These are phyloP conservation scores for Claviceps paspali DNA, from an alignment of 2,329 filamentous ascomycete genomes.

Conservation along the genomic window DNA sequence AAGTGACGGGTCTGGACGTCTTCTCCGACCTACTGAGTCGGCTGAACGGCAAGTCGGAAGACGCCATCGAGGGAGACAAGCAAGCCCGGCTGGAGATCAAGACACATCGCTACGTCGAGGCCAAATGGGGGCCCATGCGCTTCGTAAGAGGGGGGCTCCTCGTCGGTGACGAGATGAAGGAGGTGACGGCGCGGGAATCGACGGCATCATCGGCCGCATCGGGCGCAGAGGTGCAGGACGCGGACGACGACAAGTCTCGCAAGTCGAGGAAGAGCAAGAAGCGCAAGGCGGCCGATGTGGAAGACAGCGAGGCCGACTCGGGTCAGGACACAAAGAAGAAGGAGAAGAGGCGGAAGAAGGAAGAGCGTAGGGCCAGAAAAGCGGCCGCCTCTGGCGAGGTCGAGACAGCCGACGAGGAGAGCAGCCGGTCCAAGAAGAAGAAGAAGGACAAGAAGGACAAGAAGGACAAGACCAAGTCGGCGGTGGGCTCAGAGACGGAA, in stretches of 20 bases:
- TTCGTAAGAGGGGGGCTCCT: constrained; percentile 77
- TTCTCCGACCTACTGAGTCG: constrained; percentile 78
- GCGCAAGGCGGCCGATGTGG: constrained; percentile 28
- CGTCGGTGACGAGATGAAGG: constrained; percentile 40
- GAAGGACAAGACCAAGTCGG: constrained; percentile 9
- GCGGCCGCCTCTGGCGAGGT: constrained; percentile 6
- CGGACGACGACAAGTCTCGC: constrained; percentile 11
- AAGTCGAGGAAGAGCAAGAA: constrained; percentile 32
- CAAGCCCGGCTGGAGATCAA: constrained; percentile 53
- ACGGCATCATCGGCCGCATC: too few species aligned
- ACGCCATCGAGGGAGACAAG: constrained; percentile 55
- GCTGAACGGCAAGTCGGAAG: constrained; percentile 74
- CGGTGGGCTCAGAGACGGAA: constrained; percentile 12
- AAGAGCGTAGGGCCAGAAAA: constrained; percentile 22
- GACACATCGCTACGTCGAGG: constrained; percentile 57
- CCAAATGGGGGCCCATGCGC: constrained; percentile 63
- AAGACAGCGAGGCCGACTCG: constrained; percentile 9
- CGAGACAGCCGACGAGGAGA: constrained; percentile 10
- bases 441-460: constrained; percentile 25
- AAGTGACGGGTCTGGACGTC: constrained; percentile 71
- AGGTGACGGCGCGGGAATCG: constrained; percentile 11
- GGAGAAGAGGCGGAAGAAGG: constrained; percentile 22
- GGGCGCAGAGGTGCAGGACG: constrained; percentile 6
- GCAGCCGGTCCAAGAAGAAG: constrained; percentile 24
- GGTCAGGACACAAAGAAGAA: constrained; percentile 12